These are phyloP conservation scores for Ambrosiella cleistominuta DNA, from an alignment of 2,329 filamentous ascomycete species.

Conservation along the genomic window DNA sequence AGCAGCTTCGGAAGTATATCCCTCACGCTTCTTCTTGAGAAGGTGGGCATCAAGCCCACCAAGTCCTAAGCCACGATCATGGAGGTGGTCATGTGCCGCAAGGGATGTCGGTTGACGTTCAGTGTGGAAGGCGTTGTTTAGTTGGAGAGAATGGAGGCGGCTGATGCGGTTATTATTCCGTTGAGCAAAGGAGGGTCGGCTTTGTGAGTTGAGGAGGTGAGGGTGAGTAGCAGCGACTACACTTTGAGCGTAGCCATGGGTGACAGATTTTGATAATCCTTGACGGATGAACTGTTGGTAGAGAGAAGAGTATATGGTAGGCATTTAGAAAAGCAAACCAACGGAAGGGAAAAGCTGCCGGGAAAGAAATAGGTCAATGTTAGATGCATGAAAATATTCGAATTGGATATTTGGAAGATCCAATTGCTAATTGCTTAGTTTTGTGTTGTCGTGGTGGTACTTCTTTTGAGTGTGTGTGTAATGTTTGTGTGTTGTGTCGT, in stretches of 20 bases:
- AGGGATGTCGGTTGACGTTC: constrained; percentile 31
- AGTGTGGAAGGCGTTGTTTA: constrained; percentile 59
- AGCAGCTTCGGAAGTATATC: constrained; percentile 21
- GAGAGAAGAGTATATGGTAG: constrained; percentile 49
- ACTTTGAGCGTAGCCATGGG: constrained; percentile 94
- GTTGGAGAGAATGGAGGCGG: constrained; percentile 39
- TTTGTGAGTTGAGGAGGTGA: constrained; percentile 57
- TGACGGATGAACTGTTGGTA: constrained; percentile 81
- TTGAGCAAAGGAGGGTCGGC: constrained; percentile 43
- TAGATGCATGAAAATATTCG: not conserved
- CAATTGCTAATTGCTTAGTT: not conserved
- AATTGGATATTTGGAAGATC: constrained; percentile 20
- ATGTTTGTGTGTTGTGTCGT: not conserved
- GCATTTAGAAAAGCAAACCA: constrained; percentile 64
- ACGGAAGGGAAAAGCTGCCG: constrained; percentile 24
- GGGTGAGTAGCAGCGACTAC: constrained; percentile 85
- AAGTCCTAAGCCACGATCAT: constrained; percentile 28
- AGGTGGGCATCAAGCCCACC: constrained; percentile 76
- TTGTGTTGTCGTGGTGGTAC: not conserved
- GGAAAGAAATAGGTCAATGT: not conserved
- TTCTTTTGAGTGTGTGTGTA: not conserved
- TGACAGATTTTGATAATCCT: constrained; percentile 84
- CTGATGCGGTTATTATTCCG: constrained; percentile 37
- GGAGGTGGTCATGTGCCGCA: constrained; percentile 34
- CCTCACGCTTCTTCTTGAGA: constrained; percentile 64